phyloP scores from a whole-genome alignment of 2,329 filamentous ascomycete species.

The Verticillium klebahnii region DNA sequence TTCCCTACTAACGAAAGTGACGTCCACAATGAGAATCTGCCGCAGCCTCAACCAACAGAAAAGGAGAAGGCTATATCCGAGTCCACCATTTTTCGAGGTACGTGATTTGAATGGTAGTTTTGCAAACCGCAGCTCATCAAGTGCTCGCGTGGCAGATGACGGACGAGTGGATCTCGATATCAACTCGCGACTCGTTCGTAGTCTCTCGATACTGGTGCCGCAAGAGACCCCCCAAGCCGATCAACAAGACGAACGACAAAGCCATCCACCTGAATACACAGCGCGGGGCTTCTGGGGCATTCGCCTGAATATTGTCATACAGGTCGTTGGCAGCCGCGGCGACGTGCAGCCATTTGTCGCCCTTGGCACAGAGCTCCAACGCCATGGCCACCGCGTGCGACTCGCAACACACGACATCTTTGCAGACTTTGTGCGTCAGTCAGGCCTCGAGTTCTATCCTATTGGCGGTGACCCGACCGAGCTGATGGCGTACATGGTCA shows the following conservation, averaged over 20 bases:
- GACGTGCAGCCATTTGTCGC: slow-evolving; percentile 54
- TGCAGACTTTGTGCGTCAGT: slow-evolving; percentile 37
- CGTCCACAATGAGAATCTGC: no score
- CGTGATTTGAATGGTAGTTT: no score
- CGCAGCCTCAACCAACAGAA: no score
- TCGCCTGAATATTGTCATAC: slow-evolving; percentile 47
- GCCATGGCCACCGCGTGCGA: slow-evolving; percentile 43
- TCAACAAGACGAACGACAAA: neutral
- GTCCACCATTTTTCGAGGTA: no score
- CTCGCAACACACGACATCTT: slow-evolving; percentile 46
- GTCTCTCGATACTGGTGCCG: slow-evolving; percentile 7
- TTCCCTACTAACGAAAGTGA: no score
- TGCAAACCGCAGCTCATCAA: no score
- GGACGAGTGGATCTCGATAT: slow-evolving; percentile 10
- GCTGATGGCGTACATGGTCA: slow-evolving; percentile 24
- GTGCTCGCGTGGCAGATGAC: slow-evolving; percentile 1
- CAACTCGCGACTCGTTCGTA: slow-evolving; percentile 9
- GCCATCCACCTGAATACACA: slow-evolving; percentile 1
- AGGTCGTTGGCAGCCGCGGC: slow-evolving; percentile 46
- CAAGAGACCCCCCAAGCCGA: slow-evolving; percentile 2
- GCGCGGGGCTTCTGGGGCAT: neutral
- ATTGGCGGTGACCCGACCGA: slow-evolving; percentile 45
- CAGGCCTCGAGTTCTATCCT: slow-evolving; percentile 42
- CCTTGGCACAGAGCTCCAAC: slow-evolving; percentile 41
- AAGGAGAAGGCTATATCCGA: no score